These are phyloP conservation scores for Talaromyces borbonicus DNA, from an alignment of 495 filamentous ascomycete species.

Conservation along the genomic window DNA sequence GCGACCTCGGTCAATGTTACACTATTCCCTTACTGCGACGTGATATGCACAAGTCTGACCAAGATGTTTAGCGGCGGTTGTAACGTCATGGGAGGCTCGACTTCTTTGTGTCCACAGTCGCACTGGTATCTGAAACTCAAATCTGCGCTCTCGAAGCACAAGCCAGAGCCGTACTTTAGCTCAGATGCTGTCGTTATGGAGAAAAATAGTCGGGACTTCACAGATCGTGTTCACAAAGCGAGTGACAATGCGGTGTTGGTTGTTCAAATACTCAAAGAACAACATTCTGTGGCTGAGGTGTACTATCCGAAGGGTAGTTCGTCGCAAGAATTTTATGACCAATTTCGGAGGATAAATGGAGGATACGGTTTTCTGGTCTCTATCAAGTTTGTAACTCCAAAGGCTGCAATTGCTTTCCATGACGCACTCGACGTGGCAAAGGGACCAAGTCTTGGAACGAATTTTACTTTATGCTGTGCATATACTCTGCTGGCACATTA, in stretches of 20 bases:
- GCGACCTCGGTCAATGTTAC: slow-evolving; percentile 41
- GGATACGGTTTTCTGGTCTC: slow-evolving; percentile 17
- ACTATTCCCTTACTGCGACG: slow-evolving; percentile 19
- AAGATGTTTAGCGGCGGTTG: slow-evolving; percentile 22
- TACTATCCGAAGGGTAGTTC: slow-evolving; percentile 11
- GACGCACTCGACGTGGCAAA: slow-evolving; percentile 15
- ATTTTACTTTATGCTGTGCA: slow-evolving; percentile 14
- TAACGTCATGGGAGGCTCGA: slow-evolving; percentile 20
- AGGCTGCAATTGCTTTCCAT: slow-evolving; percentile 12
- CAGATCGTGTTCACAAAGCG: slow-evolving; percentile 10
- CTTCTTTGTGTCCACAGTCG: neutral
- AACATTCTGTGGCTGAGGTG: slow-evolving; percentile 10
- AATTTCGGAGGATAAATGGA: slow-evolving; percentile 7
- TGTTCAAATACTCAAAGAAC: slow-evolving; percentile 9
- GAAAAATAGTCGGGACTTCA: slow-evolving; percentile 12
- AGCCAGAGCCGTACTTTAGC: slow-evolving; percentile 12
- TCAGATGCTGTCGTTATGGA: slow-evolving; percentile 11
- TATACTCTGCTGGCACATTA: slow-evolving; percentile 13
- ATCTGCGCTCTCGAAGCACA: neutral
- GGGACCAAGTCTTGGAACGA: slow-evolving; percentile 18
- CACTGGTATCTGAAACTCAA: neutral
- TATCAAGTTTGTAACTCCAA: slow-evolving; percentile 11
- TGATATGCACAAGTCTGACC: slow-evolving; percentile 21
- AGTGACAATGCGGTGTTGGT: slow-evolving; percentile 9
- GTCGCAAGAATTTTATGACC: slow-evolving; percentile 10